Base-by-base conservation (phyloP, 2,329 filamentous ascomycete species). In the Stromatinia cepivora region DNA sequence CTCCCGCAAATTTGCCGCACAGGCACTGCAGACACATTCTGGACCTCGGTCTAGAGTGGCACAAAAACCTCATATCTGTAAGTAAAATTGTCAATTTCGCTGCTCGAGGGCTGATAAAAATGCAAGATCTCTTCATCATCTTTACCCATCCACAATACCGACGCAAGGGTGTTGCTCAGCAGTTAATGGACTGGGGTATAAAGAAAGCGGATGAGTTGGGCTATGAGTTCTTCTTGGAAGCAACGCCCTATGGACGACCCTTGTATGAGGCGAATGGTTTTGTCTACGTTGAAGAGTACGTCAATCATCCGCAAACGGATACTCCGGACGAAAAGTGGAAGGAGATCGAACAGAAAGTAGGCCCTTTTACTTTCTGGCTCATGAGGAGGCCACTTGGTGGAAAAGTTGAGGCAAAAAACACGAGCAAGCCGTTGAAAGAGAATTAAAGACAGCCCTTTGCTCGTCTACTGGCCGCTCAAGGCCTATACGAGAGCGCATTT, bases 121-220 rank as follows among this genome's bases (percentile, higher is more conserved):
- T 31, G 54, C 25, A 46, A 70, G 68, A 67, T 54, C 63, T 70
- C 36, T 62, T 62, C 34, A 62, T 70, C 45, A 22, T 70, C 15
- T 70, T 62, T 50, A 62, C 46, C 31, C 68, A 70, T 67, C 68
- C 63, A 54, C 13, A 70, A 45, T 67, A 70, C 31, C 63, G 68
- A 67, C 68, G 68, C n/a, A 56, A 50, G 67, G 68, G 63, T 9
- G 42, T 70, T 22, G 56, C 45, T 13, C 62, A 62, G 46, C 15
- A 62, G 2, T 54, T 70, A 17, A 59, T 70, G 13, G 28, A 67
- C 36, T 67, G 56, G 63, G 68, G 68, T 17, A 61, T 57, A 25
- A 56, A 61, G 28, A 62, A 57, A 57, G 68, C 68, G 20, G 63
- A 67, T 22, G 56, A 66, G 2, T 63, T 67, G 22, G 46, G 34